phyloP scores from a whole-genome alignment of 2,329 filamentous ascomycete genomes.

The Scedosporium aurantiacum region DNA sequence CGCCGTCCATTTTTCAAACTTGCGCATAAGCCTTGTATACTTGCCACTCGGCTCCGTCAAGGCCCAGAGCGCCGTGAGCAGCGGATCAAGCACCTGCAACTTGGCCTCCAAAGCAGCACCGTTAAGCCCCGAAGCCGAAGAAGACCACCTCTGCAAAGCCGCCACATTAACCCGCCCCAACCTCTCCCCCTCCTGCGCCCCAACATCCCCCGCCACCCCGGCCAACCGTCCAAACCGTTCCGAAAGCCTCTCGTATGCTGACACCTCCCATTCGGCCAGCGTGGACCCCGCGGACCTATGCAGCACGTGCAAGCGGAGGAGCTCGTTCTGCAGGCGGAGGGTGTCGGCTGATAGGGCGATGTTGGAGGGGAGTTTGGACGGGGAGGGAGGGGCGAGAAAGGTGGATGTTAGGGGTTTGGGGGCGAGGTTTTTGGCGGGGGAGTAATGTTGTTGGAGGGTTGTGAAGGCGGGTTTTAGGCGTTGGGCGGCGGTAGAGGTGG shows the following conservation, averaged over 20 bases:
- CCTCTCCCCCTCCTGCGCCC: constrained; percentile 27
- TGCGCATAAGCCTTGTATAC: constrained; percentile 41
- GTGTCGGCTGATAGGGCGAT: constrained; percentile 48
- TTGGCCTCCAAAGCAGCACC: constrained; percentile 38
- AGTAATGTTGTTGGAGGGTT: constrained; percentile 57
- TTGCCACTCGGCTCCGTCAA: constrained; percentile 44
- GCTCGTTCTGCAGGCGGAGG: constrained; percentile 48
- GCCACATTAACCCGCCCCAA: constrained; percentile 39
- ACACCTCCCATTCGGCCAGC: constrained; percentile 40
- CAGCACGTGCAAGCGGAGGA: constrained; percentile 54
- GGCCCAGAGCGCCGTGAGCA: constrained; percentile 46
- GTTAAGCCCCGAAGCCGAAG: constrained; percentile 4
- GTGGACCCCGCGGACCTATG: constrained; percentile 41
- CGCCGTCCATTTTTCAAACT: constrained; percentile 50
- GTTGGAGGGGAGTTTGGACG: constrained; percentile 50
- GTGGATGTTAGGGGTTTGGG: constrained; percentile 52
- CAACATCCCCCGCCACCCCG: constrained; percentile 21
- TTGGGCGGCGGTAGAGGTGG: constrained; percentile 13
- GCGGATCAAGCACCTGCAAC: constrained; percentile 45
- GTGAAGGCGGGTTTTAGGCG: constrained; percentile 45
- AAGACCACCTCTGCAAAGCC: constrained; percentile 40
- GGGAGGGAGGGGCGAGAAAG: constrained; percentile 48
- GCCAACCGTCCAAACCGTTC: constrained; percentile 31
- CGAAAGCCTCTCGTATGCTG: constrained; percentile 38
- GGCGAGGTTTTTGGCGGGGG: constrained; percentile 47